A percentile compares a stretch with the other conserved stretches of the same genome.
phyloP scores from a whole-genome alignment of 176 grass and related monocot genomes.

The Luzula sylvatica region DNA sequence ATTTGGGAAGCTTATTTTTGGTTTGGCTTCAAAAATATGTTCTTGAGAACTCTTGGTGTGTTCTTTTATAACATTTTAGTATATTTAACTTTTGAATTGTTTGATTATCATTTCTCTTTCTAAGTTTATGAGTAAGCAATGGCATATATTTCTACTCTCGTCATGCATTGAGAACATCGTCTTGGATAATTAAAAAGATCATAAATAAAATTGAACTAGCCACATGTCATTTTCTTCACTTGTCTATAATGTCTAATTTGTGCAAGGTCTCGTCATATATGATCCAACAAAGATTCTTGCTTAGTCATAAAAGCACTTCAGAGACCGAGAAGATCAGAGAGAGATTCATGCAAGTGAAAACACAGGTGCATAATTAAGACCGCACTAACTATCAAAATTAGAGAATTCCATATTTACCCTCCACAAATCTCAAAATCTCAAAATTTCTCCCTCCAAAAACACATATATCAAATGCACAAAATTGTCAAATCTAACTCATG shows the following conservation, averaged over 20 bases:
- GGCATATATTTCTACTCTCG: no score
- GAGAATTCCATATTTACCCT: background rate
- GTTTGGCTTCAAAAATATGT: constrained; percentile 17
- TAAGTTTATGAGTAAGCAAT: no score
- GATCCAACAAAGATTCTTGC: constrained; percentile 22
- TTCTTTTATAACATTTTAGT: background rate
- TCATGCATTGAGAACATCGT: no score
- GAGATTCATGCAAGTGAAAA: constrained; percentile 13
- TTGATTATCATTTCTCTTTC: no score
- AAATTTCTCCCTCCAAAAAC: no score
- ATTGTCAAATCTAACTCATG: no score
- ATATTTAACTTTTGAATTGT: background rate
- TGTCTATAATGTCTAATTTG: background rate
- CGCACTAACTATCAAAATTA: constrained; percentile 1
- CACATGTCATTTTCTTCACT: background rate
- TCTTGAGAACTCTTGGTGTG: background rate
- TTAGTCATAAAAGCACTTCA: constrained; percentile 17
- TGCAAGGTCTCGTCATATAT: constrained; percentile 3
- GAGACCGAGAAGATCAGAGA: background rate
- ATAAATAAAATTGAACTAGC: no score
- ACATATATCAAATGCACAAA: no score
- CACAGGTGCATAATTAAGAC: constrained; percentile 8
- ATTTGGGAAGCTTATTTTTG: constrained; percentile 14
- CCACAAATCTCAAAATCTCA: no score
- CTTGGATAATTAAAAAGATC: no score